Base-by-base conservation (phyloP, 2,329 filamentous ascomycete species). In the Botryotinia calthae region DNA sequence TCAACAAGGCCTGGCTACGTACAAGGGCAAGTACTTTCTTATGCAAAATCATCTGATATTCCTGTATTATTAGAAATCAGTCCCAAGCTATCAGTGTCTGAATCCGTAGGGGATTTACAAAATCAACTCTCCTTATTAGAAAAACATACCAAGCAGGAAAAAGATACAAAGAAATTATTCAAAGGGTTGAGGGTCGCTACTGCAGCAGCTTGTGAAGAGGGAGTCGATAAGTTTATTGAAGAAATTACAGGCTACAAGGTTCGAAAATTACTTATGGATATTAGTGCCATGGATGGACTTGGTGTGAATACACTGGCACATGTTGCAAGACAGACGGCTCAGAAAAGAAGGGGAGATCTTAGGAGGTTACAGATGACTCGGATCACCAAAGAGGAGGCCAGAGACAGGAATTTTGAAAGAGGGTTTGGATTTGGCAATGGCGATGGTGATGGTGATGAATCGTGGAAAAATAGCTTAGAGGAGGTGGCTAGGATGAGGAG, bases 111-210 rank as follows among this genome's bases (percentile, higher is more conserved):
- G 6, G n/a, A 67, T 44, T 25, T 72, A 28, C n/a, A 65, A 37
- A 58, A 20, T 5, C 70, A 72, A 58, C 37, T 72, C 18, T 25
- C 20, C 16, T 59, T 22, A 9, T 56, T 72, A 20, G 70, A 72
- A 67, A 56, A 37, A 7, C 54, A 40, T 3, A 42, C 44, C 14
- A 56, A 40, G 37, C 63, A 51, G 12, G 61, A 71, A 46, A 61
- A 25, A 37, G 44, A 67, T 42, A 72, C 44, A 76, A 82, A 83
- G 63, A 86, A 88, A 76, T 84, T 89, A 4, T 82, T 89, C 66
- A 82, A 84, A 68, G 88, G 87, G 0, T 80, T 90, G 18, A 85
- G 86, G 73, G 84, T 89, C 56, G 87, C 87, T 8, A 84, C 86
- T 44, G 85, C 85, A 8, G 88, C 87, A 18, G 87, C 87, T 7